phyloP scores from a whole-genome alignment of 2,329 filamentous ascomycete species.

The Hymenoscyphus albidus region DNA sequence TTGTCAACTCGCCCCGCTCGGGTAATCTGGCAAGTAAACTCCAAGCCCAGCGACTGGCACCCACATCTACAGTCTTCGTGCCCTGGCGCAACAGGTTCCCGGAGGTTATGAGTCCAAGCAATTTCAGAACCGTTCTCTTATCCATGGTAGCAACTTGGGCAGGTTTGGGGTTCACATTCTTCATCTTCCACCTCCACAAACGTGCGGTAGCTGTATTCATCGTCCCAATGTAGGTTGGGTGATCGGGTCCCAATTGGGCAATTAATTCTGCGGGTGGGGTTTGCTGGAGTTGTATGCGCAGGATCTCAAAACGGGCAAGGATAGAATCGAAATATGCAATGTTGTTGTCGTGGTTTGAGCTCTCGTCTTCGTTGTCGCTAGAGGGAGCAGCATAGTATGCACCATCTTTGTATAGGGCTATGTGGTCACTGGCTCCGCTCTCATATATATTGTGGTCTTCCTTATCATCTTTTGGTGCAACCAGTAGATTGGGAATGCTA shows the following conservation, averaged over 20 bases:
- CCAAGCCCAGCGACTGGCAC: conserved; percentile 82
- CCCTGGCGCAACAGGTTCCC: conserved; percentile 55
- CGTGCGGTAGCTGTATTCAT: conserved; percentile 41
- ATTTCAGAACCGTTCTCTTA: conserved; percentile 60
- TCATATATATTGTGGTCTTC: conserved; percentile 45
- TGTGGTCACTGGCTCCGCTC: conserved; percentile 47
- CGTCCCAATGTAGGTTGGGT: conserved; percentile 45
- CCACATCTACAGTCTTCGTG: conserved; percentile 53
- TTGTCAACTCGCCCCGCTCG: conserved; percentile 69
- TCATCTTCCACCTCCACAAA: conserved; percentile 51
- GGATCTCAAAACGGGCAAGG: conserved; percentile 57
- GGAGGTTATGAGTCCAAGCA: conserved; percentile 62
- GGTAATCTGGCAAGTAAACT: conserved; percentile 72
- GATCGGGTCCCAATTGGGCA: conserved; percentile 48
- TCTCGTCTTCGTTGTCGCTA: conserved; percentile 32
- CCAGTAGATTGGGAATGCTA: conserved; percentile 66
- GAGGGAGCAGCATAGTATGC: conserved; percentile 65
- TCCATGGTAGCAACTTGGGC: conserved; percentile 61
- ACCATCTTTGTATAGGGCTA: conserved; percentile 72
- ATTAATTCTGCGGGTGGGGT: conserved; percentile 51
- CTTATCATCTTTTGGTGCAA: conserved; percentile 49
- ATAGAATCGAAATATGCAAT: conserved; percentile 66
- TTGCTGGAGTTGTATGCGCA: conserved; percentile 59
- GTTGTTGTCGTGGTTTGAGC: conserved; percentile 43
- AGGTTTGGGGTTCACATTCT: conserved; percentile 52